Conservation (phyloP, 208 protist species). For the Angomonas ambiguus region DNA sequence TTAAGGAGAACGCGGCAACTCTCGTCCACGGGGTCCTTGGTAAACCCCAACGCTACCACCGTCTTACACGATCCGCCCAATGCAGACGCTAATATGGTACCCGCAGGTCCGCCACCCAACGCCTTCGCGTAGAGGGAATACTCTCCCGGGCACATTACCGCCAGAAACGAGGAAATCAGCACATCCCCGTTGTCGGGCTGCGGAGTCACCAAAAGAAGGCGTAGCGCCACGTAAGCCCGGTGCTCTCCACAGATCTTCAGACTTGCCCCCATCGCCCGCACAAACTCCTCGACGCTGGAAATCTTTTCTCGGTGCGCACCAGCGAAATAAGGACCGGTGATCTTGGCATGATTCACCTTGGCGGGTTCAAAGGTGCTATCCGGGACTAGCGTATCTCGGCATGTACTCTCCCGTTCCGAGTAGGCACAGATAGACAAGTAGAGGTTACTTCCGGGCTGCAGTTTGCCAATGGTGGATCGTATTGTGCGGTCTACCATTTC, state of each 20-base stretch:
- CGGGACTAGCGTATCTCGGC: conserved; percentile 32
- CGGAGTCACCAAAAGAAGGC: conserved; percentile 26
- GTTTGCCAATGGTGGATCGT: conserved; percentile 30
- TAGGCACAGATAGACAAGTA: conserved; percentile 35
- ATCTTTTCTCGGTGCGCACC: conserved; percentile 26
- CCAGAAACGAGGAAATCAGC: conserved; percentile 35
- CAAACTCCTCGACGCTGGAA: conserved; percentile 19
- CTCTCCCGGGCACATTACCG: conserved; percentile 21
- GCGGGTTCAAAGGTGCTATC: conserved; percentile 18
- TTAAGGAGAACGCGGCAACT: conserved; percentile 23
- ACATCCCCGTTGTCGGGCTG: conserved; percentile 36
- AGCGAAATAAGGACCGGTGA: conserved; percentile 32
- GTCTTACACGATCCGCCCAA: conserved; percentile 23
- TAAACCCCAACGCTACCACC: conserved; percentile 18
- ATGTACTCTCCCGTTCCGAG: conserved; percentile 18
- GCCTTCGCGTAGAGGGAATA: conserved; percentile 27
- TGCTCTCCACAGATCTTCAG: conserved; percentile 32
- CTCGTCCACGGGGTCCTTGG: conserved; percentile 28
- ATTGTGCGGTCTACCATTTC: conserved; percentile 47
- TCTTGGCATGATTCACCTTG: conserved; percentile 18
- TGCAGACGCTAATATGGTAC: conserved; percentile 17
- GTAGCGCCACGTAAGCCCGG: conserved; percentile 35
- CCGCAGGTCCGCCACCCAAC: neutral
- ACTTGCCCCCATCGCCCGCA: conserved; percentile 20
- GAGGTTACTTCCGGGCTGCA: conserved; percentile 21